Base-by-base conservation (phyloP, 805 yeast species). In the Ogataea nakhonphanomensis region DNA sequence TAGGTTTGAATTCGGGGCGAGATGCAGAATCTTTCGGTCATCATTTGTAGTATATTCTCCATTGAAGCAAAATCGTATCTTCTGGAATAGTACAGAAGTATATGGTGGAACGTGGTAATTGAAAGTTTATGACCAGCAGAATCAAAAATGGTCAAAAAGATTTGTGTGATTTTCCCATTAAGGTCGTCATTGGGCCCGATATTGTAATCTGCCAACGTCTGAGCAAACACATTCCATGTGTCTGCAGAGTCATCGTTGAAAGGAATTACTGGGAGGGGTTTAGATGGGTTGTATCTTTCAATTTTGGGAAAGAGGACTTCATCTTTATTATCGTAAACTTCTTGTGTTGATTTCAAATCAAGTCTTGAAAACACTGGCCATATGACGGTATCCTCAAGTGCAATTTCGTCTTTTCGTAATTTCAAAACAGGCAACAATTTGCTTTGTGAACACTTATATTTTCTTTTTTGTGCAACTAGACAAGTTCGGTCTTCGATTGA, bases 51-150 rank as follows among this genome's bases (percentile, higher is more conserved):
- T 7, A 46, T 31, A 10, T 11, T 12, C 8, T 28, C 30, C 39
- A 39, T 43, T 15, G 28, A 13, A 11, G 30, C 23, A 13, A 49
- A 43, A 26, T 30, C 34, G 25, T 42, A 51, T 32, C 45, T 28
- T 22, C 28, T 20, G 5, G 48, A 12, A n/a, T 41, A 35, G 13
- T 36, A 22, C 3, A 35, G 33, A 3, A 51, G 17, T 7, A 51
- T 30, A 3, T 7, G n/a, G 15, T 37, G 28, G 30, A 34, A 37
- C 3, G 53, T 37, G 7, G 24, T 29, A 2, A 30, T 13, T 8
- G 33, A 35, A 15, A 51, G 21, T n/a, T 30, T 10, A 12, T 30
- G 17, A 12, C 43, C 42, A 5, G 34, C 35, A 2, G 25, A 7
- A 9, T 41, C 28, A 15, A 46, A n/a, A 11, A 42, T 5, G 4